Base-by-base conservation (phyloP, 345 rosid species). In the Excoecaria agallocha region DNA sequence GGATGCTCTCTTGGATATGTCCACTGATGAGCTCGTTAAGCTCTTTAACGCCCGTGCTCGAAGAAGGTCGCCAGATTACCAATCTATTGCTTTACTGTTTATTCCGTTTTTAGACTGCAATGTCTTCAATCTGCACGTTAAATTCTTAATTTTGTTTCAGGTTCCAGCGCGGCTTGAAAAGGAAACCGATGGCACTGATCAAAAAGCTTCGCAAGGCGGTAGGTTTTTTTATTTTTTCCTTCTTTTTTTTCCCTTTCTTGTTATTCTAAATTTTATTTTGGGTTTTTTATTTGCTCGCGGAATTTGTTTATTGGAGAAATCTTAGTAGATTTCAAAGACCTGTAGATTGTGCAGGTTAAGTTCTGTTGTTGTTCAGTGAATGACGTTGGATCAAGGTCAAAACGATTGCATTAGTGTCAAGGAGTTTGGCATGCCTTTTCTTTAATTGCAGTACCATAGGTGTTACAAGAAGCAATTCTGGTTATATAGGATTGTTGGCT, bases 1-100 rank as follows among this genome's bases (percentile, higher is more conserved):
- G 77, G 95, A 90, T 30, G 90, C 86, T 66, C 90, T 94, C 67
- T 88, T 94, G 20, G 98, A 94, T 74, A 94, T 94, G 97, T 87
- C 94, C 61, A 90, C 96, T 5, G 98, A 94, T 69, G 96, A 94
- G 55, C 97, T 94, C 66, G 98, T 92, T 49, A 88, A 92, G 89
- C 95, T 94, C 83, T 92, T 94, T 85, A 69, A 70, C n/a, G 83
- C 98, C 38, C 92, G 98, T 62, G 90, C 93, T 80, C 97, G 98
- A 82, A 89, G 98, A 89, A 94, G 98, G 98, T 89, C n/a, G n/a
- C 20, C 7, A n/a, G 10, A 1, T 30, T 9, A 3, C 12, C 16
- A 25, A 19, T 49, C 15, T 20, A 49, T 30, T 54, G 46, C 11
- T n/a, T 71, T 71, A 17, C 45, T 49, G 9, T 20, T 2, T 13